phyloP scores from a whole-genome alignment of 1,284 basidiomycete genomes.

The Microstroma glucosiphilum region DNA sequence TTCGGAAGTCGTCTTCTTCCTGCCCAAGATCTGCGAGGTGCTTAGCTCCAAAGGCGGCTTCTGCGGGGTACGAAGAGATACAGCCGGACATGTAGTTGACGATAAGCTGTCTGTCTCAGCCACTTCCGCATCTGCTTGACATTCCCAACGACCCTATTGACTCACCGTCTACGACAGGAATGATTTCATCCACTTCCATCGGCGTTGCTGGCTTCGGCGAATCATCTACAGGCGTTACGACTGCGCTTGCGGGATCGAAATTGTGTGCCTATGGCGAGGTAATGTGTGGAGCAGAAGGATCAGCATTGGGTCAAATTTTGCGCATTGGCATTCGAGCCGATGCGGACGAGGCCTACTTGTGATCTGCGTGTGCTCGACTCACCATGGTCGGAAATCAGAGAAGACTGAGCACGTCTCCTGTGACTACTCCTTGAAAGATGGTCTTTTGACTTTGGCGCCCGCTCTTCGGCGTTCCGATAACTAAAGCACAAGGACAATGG shows the following conservation, averaged over 20 bases:
- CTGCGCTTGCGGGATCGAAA: slow-evolving; percentile 28
- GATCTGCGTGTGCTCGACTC: too few species aligned
- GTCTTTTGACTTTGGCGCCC: too few species aligned
- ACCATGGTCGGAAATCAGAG: too few species aligned
- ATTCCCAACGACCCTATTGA: background rate
- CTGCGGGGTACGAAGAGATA: slow-evolving; percentile 8
- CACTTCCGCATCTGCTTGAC: background rate
- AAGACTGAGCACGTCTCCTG: too few species aligned
- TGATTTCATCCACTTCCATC: slow-evolving; percentile 43
- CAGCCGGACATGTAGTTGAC: background rate
- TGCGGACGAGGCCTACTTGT: too few species aligned
- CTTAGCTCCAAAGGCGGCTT: slow-evolving; percentile 37
- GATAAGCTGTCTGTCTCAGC: slow-evolving; percentile 7
- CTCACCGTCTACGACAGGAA: slow-evolving; percentile 37
- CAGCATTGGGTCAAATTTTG: too few species aligned
- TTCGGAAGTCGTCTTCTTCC: slow-evolving; percentile 46
- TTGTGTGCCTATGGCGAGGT: slow-evolving; percentile 12
- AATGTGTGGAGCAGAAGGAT: background rate
- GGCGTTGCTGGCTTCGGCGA: slow-evolving; percentile 27
- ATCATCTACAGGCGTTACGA: slow-evolving; percentile 24
- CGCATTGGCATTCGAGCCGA: too few species aligned
- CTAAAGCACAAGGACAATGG: too few species aligned
- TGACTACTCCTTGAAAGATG: too few species aligned
- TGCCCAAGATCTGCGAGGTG: slow-evolving; percentile 49
- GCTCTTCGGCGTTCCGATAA: too few species aligned